These are phyloP conservation scores for Acephala macrosclerotiorum DNA, from an alignment of 2,329 filamentous ascomycete species.

Conservation along the genomic window DNA sequence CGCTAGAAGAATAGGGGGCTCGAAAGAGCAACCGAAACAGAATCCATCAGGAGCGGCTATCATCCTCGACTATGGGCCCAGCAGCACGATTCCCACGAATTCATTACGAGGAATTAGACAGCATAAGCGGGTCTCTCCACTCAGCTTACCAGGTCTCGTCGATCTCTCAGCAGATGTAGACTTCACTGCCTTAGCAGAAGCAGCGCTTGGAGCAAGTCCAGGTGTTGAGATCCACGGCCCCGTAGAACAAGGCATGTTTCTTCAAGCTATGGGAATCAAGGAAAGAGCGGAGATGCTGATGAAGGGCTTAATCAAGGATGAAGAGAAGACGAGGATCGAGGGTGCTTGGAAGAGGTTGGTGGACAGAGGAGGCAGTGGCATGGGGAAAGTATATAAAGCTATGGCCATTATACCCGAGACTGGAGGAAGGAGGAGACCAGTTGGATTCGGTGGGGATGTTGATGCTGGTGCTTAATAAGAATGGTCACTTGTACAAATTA, in stretches of 20 bases:
- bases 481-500: background rate
- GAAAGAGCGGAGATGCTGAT: slow-evolving; percentile 76
- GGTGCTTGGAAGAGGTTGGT: slow-evolving; percentile 82
- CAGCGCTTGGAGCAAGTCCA: slow-evolving; percentile 76
- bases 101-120: slow-evolving; percentile 87
- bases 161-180: slow-evolving; percentile 95
- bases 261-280: slow-evolving; percentile 81
- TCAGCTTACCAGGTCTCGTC: slow-evolving; percentile 80
- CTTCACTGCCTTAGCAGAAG: slow-evolving; percentile 85
- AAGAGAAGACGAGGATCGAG: slow-evolving; percentile 68
- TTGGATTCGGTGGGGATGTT: slow-evolving; percentile 85
- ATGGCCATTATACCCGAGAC: slow-evolving; percentile 90
- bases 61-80: slow-evolving; percentile 94
- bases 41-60: slow-evolving; percentile 82
- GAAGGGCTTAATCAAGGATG: slow-evolving; percentile 51
- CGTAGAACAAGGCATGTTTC: slow-evolving; percentile 82
- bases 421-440: slow-evolving; percentile 74
- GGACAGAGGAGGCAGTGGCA: slow-evolving; percentile 82
- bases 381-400: slow-evolving; percentile 95
- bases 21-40: slow-evolving; percentile 59
- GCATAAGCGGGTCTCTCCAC: slow-evolving; percentile 80
- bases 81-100: slow-evolving; percentile 81
- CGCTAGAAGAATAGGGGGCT: slow-evolving; percentile 82
- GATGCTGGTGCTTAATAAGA: slow-evolving; percentile 9
- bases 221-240: slow-evolving; percentile 93